Evolutionary conservation across 2,329 filamentous ascomycete genomes (phyloP), one percentile per base, ranked within the genome.

Genomic region (Aureobasidium sp.): DNA sequence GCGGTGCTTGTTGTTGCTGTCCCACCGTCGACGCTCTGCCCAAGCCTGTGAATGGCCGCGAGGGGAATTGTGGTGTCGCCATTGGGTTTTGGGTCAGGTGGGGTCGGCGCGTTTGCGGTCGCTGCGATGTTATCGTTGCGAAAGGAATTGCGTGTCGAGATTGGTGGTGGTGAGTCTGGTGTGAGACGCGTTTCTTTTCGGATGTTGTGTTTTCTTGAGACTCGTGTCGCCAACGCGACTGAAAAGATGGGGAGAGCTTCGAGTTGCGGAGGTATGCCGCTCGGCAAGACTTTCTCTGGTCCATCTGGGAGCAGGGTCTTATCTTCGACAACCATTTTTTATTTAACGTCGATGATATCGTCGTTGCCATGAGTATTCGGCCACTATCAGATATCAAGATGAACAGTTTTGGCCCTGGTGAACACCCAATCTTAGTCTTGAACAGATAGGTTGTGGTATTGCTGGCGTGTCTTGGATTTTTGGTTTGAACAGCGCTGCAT

Each of bases 11-110:
- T 25, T 49, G 44, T 17, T 47, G 34, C 15, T 61, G 34, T 76
- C 37, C 53, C 15, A 36, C 53, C 25, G 53, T 56, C 3, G 39
- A 36, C 25, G 53, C 25, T 76, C 74, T 72, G 73, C 76, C 60
- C 67, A 84, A 79, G 64, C 79, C 78, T 67, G 78, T 79, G 67
- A 80, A 80, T 66, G 79, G 77, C 67, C 83, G 81, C 57, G 80
- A 76, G 60, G 79, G 80, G 70, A 85, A 84, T 55, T 80, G 71
- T 63, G 78, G 79, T 70, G 79, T 81, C 66, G 82, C 80, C 82
- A 82, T 82, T 67, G 64, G 5, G 14, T 22, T 48, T 7, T 22
- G 25, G 14, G 4, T 5, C 1, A 34, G n/a, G 31, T 20, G n/a
- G 31, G 3, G 37, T 25, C 41, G 41, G 34, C 31, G 34, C 27